Percentiles rank a stretch among this genome's conserved stretches.
phyloP scores from a whole-genome alignment of 768 basidiomycete species.

The Tephrocybe sp. region DNA sequence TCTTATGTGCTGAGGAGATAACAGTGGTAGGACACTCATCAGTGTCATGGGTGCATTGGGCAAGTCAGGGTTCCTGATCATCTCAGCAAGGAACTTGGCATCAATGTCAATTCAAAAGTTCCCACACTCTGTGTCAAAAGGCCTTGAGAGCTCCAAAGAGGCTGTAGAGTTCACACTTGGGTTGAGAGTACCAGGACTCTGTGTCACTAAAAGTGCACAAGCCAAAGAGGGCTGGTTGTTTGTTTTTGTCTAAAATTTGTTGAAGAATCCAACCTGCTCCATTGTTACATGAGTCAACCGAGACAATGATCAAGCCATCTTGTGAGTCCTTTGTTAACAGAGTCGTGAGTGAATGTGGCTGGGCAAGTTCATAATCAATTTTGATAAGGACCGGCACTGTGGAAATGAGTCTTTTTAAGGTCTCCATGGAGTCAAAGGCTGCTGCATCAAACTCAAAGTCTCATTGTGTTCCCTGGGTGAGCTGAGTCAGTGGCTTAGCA shows the following conservation, averaged over 20 bases:
- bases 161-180: slow-evolving; percentile 38
- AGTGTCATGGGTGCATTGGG: slow-evolving; percentile 35
- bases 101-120: slow-evolving; percentile 35
- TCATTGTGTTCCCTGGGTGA: background rate
- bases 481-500: slow-evolving; percentile 23
- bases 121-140: slow-evolving; percentile 28
- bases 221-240: slow-evolving; percentile 26
- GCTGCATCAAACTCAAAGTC: slow-evolving; percentile 27
- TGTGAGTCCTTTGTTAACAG: slow-evolving; percentile 12
- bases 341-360: background rate
- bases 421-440: slow-evolving; percentile 23
- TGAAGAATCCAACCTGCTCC: slow-evolving; percentile 35
- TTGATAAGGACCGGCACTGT: slow-evolving; percentile 27
- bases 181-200: slow-evolving; percentile 33
- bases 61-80: slow-evolving; percentile 35
- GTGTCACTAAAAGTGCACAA: slow-evolving; percentile 33
- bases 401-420: slow-evolving; percentile 21
- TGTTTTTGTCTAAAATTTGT: slow-evolving; percentile 23
- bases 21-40: slow-evolving; percentile 39
- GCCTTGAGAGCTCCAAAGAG: slow-evolving; percentile 31
- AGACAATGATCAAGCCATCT: slow-evolving; percentile 27
- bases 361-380: slow-evolving; percentile 29
- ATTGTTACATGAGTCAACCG: slow-evolving; percentile 31
- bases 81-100: slow-evolving; percentile 34
- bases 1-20: slow-evolving; percentile 34